Conservation (phyloP, 345 rosid genomes). For the Aegle marmelos region DNA sequence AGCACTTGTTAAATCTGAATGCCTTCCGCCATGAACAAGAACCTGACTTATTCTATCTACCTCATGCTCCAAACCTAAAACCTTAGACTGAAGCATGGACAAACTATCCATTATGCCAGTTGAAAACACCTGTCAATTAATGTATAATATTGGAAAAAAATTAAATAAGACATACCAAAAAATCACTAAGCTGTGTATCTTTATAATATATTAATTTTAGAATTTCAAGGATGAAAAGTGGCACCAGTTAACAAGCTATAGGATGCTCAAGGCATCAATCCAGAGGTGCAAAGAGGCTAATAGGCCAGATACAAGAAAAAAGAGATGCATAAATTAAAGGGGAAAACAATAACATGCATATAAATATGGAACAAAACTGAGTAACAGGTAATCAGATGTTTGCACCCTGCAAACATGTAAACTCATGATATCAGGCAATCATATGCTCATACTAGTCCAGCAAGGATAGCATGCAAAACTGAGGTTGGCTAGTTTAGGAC, state of each 20-base stretch:
- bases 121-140: conserved; percentile 57
- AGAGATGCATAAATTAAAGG: not conserved
- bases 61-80: conserved; percentile 67
- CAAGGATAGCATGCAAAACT: not conserved
- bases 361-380: not conserved
- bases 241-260: not conserved
- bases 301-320: not conserved
- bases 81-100: conserved; percentile 69
- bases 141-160: not conserved
- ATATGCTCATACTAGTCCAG: not conserved
- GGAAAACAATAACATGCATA: not conserved
- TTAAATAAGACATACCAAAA: not conserved
- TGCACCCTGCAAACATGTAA: not conserved
- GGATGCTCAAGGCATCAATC: not conserved
- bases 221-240: not conserved
- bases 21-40: conserved; percentile 32
- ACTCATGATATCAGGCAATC: not conserved
- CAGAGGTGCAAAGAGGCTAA: not conserved
- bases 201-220: not conserved
- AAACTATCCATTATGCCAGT: conserved; percentile 60
- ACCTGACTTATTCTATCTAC: conserved; percentile 52
- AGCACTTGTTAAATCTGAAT: conserved; percentile 41
- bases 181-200: not conserved
- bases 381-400: not conserved
- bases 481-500: not conserved